Conservation (phyloP, 75 land plant species). For the Adiantum capillusveneris region DNA sequence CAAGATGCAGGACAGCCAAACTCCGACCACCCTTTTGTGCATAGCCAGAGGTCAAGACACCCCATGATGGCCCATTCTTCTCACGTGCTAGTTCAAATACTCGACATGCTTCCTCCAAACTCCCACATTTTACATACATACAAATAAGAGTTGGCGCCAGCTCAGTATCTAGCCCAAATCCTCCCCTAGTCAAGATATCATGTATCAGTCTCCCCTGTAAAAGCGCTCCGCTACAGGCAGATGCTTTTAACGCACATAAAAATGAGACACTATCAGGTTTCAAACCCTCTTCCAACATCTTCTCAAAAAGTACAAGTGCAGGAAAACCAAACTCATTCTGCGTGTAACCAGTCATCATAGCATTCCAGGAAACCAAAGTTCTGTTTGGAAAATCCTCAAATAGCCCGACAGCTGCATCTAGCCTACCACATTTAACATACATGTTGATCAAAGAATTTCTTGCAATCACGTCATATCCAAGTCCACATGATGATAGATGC, state of each 20-base stretch:
- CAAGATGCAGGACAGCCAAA: slow-evolving; percentile 25
- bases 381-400: slow-evolving; percentile 2
- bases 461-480: slow-evolving; percentile 4
- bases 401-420: slow-evolving; percentile 5
- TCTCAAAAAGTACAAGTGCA: background rate
- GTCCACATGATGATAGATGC: background rate
- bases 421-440: slow-evolving; percentile 17
- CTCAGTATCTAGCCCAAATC: background rate
- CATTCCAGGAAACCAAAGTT: slow-evolving; percentile 15
- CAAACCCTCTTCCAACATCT: background rate
- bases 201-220: slow-evolving; percentile 9
- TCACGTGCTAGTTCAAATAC: slow-evolving; percentile 7
- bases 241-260: slow-evolving; percentile 29
- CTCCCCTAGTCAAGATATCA: background rate
- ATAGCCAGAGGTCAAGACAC: slow-evolving; percentile 21
- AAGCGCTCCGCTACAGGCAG: slow-evolving; percentile 13
- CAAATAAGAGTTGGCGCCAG: slow-evolving; percentile 3
- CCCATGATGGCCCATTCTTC: slow-evolving; percentile 16
- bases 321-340: slow-evolving; percentile 6
- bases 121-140: slow-evolving; percentile 28
- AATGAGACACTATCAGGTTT: slow-evolving; percentile 8
- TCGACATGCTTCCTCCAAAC: slow-evolving; percentile 4
- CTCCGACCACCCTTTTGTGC: slow-evolving; percentile 10
- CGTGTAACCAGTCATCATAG: slow-evolving; percentile 10
- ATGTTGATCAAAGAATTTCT: slow-evolving; percentile 9